Base-by-base conservation (phyloP, 805 yeast genomes). In the Kodamaea laetipori region DNA sequence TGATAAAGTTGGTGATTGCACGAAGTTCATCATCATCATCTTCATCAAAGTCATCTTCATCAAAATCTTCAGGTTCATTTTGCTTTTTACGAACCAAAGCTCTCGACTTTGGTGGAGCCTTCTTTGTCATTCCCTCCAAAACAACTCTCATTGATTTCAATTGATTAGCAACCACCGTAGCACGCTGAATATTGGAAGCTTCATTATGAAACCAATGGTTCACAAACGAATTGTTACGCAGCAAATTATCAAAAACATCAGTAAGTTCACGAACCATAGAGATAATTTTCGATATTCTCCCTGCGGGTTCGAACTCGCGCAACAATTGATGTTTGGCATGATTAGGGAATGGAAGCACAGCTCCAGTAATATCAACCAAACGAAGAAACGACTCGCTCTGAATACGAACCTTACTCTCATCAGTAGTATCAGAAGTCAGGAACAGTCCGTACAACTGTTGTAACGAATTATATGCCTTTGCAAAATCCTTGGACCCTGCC, bases 101-200 rank as follows among this genome's bases (percentile, higher is more conserved):
- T 6, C 62, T 48, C 3, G 61, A 48, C 34, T 61, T 59, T 2
- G 63, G 54, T 34, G 57, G 54, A 23, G 48, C 37, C 4, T 50
- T 48, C 11, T 48, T 49, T 30, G 74, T 68, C 53, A 78, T 62
- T 8, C 74, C 69, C 44, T 77, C 82, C 45, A 79, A 63, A 12
- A 76, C 70, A 26, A 67, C 51, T 41, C 80, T 67, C 37, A 80
- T 71, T 2, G 81, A 70, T 49, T 74, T 76, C 48, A 80, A 58
- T 49, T 80, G 84, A 49, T 68, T 75, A 6, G 82, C 78, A 30
- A 79, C 78, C 21, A 80, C 70, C 46, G 63, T 73, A 2, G 82
- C 78, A 48, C 74, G 78, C 51, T 79, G 82, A 21, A 68, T 53
- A 43, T 74, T 73, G 1, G 80, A 59, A 2, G 82, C 78, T 38